Conservation (phyloP, 495 filamentous ascomycete genomes). For the Lasiosphaeris hirsuta region DNA sequence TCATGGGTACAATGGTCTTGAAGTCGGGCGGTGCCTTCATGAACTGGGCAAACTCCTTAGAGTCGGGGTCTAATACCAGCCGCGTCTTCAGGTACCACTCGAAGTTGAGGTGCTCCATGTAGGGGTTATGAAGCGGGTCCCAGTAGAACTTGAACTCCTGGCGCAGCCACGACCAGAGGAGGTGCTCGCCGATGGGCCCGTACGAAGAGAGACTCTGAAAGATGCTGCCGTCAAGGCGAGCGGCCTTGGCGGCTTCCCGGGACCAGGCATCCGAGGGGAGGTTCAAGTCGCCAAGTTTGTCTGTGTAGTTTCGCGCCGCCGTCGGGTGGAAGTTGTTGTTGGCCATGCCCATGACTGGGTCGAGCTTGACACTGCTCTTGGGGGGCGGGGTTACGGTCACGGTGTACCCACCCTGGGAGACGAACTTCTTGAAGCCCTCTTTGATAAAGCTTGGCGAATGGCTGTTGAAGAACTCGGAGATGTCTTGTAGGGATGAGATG, state of each 20-base stretch:
- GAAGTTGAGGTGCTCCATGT: conserved; percentile 5
- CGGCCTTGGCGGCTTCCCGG: conserved; percentile 16
- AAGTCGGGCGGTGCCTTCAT: neutral
- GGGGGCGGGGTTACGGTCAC: neutral
- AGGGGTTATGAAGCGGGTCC: conserved; percentile 19
- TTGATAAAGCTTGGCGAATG: neutral
- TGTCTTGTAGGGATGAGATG: conserved; percentile 18
- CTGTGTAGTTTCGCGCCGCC: conserved; percentile 7
- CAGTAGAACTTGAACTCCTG: conserved; percentile 27
- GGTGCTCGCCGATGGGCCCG: conserved; percentile 18
- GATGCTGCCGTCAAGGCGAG: conserved; percentile 5
- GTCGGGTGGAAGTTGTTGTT: conserved; percentile 13
- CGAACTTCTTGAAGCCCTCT: conserved; percentile 14
- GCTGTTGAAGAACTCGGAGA: conserved; percentile 12
- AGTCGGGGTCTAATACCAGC: neutral
- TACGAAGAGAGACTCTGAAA: conserved; percentile 3
- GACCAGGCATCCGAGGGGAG: conserved; percentile 22
- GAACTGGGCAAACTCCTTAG: neutral
- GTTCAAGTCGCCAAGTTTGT: neutral
- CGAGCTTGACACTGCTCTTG: neutral
- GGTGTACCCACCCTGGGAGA: conserved; percentile 21
- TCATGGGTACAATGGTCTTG: neutral
- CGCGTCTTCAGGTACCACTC: conserved; percentile 17
- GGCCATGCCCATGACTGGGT: neutral
- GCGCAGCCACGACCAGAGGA: conserved; percentile 16